Percentiles rank a stretch among this genome's conserved stretches.
These are phyloP conservation scores for Amanita rimosa DNA, from an alignment of 768 basidiomycete genomes.

Conservation along the genomic window DNA sequence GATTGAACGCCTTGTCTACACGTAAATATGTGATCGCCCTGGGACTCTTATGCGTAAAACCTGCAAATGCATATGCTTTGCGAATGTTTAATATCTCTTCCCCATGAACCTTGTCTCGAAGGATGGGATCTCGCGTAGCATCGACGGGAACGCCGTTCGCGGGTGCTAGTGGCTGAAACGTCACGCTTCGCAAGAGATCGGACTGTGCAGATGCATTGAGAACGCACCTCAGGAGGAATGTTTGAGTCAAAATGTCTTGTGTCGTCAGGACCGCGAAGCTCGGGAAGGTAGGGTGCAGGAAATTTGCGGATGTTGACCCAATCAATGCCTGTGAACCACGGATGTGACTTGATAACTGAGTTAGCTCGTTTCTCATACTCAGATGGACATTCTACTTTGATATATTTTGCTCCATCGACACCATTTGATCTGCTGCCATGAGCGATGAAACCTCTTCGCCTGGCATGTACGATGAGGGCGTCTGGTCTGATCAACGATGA, in stretches of 20 bases:
- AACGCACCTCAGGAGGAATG: conserved; percentile 77
- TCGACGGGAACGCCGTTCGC: conserved; percentile 79
- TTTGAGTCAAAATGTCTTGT: conserved; percentile 94
- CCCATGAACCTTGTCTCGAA: conserved; percentile 79
- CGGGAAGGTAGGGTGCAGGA: conserved; percentile 82
- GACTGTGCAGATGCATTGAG: conserved; percentile 13
- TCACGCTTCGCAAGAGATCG: conserved; percentile 14
- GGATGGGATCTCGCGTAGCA: conserved; percentile 80
- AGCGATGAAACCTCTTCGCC: conserved; percentile 63
- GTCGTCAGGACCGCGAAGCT: conserved; percentile 72
- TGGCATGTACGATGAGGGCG: conserved; percentile 61
- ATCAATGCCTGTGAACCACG: conserved; percentile 88
- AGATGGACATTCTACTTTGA: conserved; percentile 49
- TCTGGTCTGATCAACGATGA: conserved; percentile 66
- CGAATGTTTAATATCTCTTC: conserved; percentile 80
- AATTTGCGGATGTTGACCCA: conserved; percentile 80
- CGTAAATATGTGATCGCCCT: conserved; percentile 67
- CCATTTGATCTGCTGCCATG: conserved; percentile 33
- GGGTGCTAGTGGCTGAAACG: conserved; percentile 75
- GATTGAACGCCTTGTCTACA: conserved; percentile 64
- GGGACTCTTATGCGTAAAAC: conserved; percentile 86
- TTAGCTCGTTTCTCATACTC: conserved; percentile 8
- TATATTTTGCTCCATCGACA: conserved; percentile 78
- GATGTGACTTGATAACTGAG: conserved; percentile 46
- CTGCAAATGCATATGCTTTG: conserved; percentile 85